Evolutionary conservation across 108 stramenopile genomes (phyloP).

Genomic region (Aurantiochytrium sp.): DNA sequence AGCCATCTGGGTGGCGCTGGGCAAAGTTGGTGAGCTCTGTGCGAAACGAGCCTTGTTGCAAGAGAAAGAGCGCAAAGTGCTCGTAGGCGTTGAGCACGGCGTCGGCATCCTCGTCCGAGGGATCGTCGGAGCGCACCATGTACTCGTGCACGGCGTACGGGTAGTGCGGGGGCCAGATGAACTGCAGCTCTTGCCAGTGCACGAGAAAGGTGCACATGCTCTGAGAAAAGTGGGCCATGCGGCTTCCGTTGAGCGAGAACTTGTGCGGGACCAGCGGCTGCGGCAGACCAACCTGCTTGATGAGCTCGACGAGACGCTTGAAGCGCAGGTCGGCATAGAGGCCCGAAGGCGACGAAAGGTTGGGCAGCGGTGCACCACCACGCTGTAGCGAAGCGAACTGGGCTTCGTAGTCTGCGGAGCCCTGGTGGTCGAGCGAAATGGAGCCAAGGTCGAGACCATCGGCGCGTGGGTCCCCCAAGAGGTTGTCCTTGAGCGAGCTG

Average conservation of each 20-base stretch:
- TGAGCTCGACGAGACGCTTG: neutral
- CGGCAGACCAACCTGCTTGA: neutral
- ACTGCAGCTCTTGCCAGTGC: neutral
- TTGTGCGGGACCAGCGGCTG: neutral
- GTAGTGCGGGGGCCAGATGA: neutral
- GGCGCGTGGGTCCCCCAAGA: neutral
- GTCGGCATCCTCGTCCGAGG: neutral
- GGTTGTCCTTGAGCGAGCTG: neutral
- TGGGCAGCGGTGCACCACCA: neutral
- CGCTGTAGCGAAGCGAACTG: neutral
- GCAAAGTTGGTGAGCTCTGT: neutral
- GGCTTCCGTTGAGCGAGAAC: neutral
- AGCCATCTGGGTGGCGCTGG: neutral
- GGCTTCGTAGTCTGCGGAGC: neutral
- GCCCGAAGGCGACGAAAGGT: neutral
- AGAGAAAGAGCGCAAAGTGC: neutral
- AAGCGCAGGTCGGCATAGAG: neutral
- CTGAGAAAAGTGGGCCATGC: neutral
- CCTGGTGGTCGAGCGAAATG: neutral
- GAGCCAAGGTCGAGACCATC: neutral
- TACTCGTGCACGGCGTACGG: neutral
- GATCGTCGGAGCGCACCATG: neutral
- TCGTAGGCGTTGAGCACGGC: neutral
- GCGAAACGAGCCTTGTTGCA: neutral
- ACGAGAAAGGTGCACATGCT: neutral